Base-by-base conservation (phyloP, 768 basidiomycete genomes). In the Amyloporia xantha region DNA sequence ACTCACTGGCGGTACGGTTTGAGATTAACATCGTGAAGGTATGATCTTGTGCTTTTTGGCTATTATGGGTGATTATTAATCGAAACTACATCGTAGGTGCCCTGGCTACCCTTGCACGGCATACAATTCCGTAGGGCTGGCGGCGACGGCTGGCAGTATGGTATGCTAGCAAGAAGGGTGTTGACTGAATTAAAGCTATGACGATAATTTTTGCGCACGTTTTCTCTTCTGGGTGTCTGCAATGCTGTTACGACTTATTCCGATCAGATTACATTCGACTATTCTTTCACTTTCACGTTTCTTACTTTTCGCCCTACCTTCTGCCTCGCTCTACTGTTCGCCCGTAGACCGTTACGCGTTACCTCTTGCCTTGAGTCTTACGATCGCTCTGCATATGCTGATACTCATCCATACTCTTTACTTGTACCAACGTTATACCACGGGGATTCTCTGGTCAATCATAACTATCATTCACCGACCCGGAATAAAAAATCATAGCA, bases 11-110 rank as follows among this genome's bases (percentile, higher is more conserved):
- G 54, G 95, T 99, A 10, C 79, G 91, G 53, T 99, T 98, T 66
- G 95, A 99, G 68, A 90, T 98, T 51, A 94, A 87, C 64, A 86
- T 99, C 56, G 91, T 99, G 64, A 97, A 97, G 79, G 93, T 94
- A 33, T 17, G 40, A 12, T 38, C 24, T 43, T 37, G 21, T 43
- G 25, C 38, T 20, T n/a, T n/a, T n/a, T n/a, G n/a, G n/a, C n/a
- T n/a, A n/a, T n/a, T n/a, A n/a, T n/a, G n/a, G 25, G 12, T 19
- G 45, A 19, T 11, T 19, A 26, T 37, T 4, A 13, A 23, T 2
- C 40, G 33, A 44, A 42, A n/a, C 27, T 15, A 28, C 38, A 26
- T 9, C 58, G 0, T 59, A 94, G 93, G 90, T 96, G 2, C 92
- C 92, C 39, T 91, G 84, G 83, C 70, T 97, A 42, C 91, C 92